Evolutionary conservation across 148 eudicot species (phyloP).

Genomic region (Limonium bicolor): DNA sequence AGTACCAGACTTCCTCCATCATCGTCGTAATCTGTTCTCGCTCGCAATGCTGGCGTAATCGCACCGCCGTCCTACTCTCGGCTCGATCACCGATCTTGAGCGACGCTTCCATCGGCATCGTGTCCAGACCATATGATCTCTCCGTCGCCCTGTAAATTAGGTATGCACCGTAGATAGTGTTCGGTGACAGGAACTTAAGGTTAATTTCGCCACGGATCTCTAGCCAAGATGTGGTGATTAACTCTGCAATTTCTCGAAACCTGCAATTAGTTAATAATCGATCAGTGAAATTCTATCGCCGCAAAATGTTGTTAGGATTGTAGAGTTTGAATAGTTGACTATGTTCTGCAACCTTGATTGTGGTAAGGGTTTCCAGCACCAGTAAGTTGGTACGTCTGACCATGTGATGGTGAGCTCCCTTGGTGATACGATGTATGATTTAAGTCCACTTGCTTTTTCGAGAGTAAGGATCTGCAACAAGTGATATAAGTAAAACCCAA

Average conservation of each 20-base stretch:
- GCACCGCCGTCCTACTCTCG: constrained; percentile 11
- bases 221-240: constrained; percentile 44
- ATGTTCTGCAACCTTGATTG: constrained; percentile 50
- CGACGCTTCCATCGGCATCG: constrained; percentile 27
- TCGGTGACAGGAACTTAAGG: constrained; percentile 15
- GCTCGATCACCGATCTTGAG: constrained; percentile 19
- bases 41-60: constrained; percentile 7
- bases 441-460: constrained; percentile 31
- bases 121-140: constrained; percentile 44
- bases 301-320: too few relatives aligned
- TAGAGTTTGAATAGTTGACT: too few relatives aligned
- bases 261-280: constrained; percentile 12
- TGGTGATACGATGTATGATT: constrained; percentile 33
- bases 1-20: constrained; percentile 5
- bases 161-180: constrained; percentile 36
- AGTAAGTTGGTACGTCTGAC: constrained; percentile 22
- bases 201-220: constrained; percentile 28
- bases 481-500: neutral
- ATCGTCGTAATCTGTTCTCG: constrained; percentile 8
- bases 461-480: constrained; percentile 28
- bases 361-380: constrained; percentile 38
- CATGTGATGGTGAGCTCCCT: constrained; percentile 28
- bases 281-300: too few relatives aligned
- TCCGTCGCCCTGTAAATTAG: constrained; percentile 26
- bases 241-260: constrained; percentile 34